Conservation (phyloP, 1,284 basidiomycete genomes). For the Kalmanozyma brasiliensis region DNA sequence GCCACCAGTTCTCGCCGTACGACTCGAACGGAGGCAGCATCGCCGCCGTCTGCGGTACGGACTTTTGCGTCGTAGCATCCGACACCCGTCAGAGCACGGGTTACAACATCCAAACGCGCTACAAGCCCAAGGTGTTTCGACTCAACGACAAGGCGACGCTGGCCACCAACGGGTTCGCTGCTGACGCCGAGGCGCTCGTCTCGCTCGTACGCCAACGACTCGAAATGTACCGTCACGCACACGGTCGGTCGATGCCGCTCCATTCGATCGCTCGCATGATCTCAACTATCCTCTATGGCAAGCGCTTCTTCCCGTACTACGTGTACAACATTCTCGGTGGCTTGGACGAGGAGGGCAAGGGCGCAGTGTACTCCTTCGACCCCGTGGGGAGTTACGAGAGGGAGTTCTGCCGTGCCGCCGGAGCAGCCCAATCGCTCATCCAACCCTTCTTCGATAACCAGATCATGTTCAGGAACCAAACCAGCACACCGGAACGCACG, state of each 20-base stretch:
- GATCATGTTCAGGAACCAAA: constrained; percentile 67
- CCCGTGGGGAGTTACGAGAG: constrained; percentile 67
- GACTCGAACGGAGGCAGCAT: constrained; percentile 66
- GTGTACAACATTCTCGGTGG: constrained; percentile 68
- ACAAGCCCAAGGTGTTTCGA: constrained; percentile 68
- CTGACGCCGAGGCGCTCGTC: constrained; percentile 66
- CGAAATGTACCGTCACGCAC: constrained; percentile 65
- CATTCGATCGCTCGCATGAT: constrained; percentile 66
- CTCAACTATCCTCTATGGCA: constrained; percentile 65
- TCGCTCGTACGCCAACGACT: constrained; percentile 59
- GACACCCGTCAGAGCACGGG: constrained; percentile 66
- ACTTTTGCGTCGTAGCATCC: constrained; percentile 67
- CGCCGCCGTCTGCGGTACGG: constrained; percentile 63
- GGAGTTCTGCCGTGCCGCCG: constrained; percentile 65
- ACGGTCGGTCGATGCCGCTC: constrained; percentile 65
- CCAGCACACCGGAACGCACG: constrained; percentile 47
- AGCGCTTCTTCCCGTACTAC: constrained; percentile 68
- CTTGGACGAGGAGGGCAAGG: constrained; percentile 65
- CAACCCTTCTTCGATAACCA: constrained; percentile 67
- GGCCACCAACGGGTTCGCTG: constrained; percentile 65
- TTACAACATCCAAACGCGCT: constrained; percentile 67
- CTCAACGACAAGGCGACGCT: constrained; percentile 66
- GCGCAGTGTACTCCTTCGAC: constrained; percentile 67
- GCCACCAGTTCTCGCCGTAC: constrained; percentile 66
- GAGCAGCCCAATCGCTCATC: constrained; percentile 64